A percentile compares a stretch with the other conserved stretches of the same genome.
Conservation (phyloP, 352 stramenopile species). For the Globisporangium orthogonon region DNA sequence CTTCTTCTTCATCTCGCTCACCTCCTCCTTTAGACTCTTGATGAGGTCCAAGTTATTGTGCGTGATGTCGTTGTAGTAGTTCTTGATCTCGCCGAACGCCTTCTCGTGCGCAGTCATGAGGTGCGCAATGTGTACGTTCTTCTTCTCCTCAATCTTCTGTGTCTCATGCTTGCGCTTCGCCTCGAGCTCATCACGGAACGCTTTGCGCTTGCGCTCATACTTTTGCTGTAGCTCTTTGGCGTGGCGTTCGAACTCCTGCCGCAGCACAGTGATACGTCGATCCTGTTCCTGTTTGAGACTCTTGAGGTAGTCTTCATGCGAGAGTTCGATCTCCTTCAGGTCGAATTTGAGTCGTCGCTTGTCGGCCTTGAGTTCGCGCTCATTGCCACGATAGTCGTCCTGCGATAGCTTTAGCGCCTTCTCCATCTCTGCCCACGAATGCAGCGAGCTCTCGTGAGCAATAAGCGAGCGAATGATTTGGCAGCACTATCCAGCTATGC, state of each 20-base stretch:
- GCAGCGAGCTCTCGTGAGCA: neutral
- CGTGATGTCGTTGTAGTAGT: slow-evolving; percentile 97
- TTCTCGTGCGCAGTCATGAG: slow-evolving; percentile 93
- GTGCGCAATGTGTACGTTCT: slow-evolving; percentile 89
- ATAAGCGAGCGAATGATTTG: too few relatives aligned
- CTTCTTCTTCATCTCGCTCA: slow-evolving; percentile 92
- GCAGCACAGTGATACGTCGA: slow-evolving; percentile 84
- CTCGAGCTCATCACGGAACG: slow-evolving; percentile 82
- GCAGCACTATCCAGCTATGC: neutral
- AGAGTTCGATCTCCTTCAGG: slow-evolving; percentile 90
- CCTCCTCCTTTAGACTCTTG: slow-evolving; percentile 94
- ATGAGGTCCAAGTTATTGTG: slow-evolving; percentile 97
- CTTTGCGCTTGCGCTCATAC: slow-evolving; percentile 76
- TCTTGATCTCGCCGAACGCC: slow-evolving; percentile 94
- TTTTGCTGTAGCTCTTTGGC: slow-evolving; percentile 89
- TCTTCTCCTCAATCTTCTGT: slow-evolving; percentile 87
- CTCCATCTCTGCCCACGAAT: slow-evolving; percentile 51
- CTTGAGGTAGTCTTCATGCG: slow-evolving; percentile 91
- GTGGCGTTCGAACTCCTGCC: slow-evolving; percentile 90
- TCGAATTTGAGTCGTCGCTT: slow-evolving; percentile 85
- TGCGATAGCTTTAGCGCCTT: slow-evolving; percentile 87
- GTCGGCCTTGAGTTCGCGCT: slow-evolving; percentile 88
- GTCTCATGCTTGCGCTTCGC: slow-evolving; percentile 78
- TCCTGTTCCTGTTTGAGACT: slow-evolving; percentile 91
- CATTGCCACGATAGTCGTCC: slow-evolving; percentile 85